A percentile compares a stretch with the other conserved stretches of the same genome.
Conservation (phyloP, 1,284 basidiomycete genomes). For the Sparassis latifolia region DNA sequence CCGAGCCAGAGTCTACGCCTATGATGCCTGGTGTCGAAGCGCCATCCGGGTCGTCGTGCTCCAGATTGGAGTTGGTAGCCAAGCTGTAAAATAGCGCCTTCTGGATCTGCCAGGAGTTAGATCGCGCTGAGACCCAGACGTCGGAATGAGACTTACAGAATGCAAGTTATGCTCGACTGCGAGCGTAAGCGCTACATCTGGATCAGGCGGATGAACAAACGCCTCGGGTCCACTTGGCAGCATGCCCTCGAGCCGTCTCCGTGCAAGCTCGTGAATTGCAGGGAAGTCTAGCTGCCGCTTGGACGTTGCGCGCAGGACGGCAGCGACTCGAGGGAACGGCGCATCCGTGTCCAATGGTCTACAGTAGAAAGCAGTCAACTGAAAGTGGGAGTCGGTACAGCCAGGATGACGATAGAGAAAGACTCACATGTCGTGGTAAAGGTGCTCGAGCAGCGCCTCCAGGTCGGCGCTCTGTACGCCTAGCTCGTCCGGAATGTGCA, state of each 20-base stretch:
- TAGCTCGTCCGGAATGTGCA: conserved; percentile 28
- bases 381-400: neutral
- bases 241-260: conserved; percentile 32
- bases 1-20: neutral
- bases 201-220: conserved; percentile 22
- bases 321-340: conserved; percentile 38
- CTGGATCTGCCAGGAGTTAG: conserved; percentile 37
- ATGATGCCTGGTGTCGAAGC: neutral
- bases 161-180: conserved; percentile 37
- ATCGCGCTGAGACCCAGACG: neutral
- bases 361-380: conserved; percentile 7
- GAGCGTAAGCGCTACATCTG: conserved; percentile 45
- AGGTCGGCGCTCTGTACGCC: conserved; percentile 40
- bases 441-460: conserved; percentile 46
- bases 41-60: conserved; percentile 25
- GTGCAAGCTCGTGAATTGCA: conserved; percentile 37
- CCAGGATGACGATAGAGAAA: neutral
- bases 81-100: conserved; percentile 57
- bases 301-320: conserved; percentile 49
- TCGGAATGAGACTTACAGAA: conserved; percentile 31
- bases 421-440: conserved; percentile 62
- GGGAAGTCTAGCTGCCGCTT: conserved; percentile 50
- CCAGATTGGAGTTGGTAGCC: conserved; percentile 48
- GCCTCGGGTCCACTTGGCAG: conserved; percentile 31
- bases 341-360: conserved; percentile 40